phyloP scores from a whole-genome alignment of 1,139 yeast species.

The Wickerhamiella pararugosa region DNA sequence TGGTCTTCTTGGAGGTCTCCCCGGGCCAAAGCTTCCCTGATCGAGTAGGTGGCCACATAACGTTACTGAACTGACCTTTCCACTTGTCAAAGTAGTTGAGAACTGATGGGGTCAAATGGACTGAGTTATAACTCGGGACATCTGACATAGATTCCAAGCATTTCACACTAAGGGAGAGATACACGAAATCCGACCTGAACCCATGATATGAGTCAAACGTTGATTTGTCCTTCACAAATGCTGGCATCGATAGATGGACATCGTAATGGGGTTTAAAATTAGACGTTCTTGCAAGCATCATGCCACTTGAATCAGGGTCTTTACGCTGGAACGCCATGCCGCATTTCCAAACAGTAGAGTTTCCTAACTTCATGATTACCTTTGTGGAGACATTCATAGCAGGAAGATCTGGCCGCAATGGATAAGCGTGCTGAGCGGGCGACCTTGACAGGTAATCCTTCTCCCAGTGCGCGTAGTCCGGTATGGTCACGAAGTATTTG shows the following conservation, averaged over 20 bases:
- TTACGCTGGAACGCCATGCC: conserved; percentile 37
- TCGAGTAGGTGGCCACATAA: conserved; percentile 59
- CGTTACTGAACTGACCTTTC: conserved; percentile 69
- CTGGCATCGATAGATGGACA: conserved; percentile 48
- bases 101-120: conserved; percentile 60
- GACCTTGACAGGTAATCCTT: conserved; percentile 19
- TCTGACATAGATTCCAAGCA: conserved; percentile 20
- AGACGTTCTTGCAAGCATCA: conserved; percentile 29
- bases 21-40: conserved; percentile 53
- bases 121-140: conserved; percentile 43
- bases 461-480: conserved; percentile 28
- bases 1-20: conserved; percentile 30
- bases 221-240: conserved; percentile 32
- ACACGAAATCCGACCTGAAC: conserved; percentile 66
- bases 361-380: conserved; percentile 39
- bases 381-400: conserved; percentile 22
- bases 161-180: conserved; percentile 53
- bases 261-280: conserved; percentile 59
- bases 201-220: conserved; percentile 63
- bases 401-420: conserved; percentile 16
- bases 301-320: background rate
- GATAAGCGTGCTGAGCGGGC: conserved; percentile 15
- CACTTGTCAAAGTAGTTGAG: conserved; percentile 58
- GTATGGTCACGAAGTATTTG: conserved; percentile 53
- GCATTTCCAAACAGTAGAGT: conserved; percentile 35